Conservation (phyloP, 768 basidiomycete species). For the Psilocybe azurescens region DNA sequence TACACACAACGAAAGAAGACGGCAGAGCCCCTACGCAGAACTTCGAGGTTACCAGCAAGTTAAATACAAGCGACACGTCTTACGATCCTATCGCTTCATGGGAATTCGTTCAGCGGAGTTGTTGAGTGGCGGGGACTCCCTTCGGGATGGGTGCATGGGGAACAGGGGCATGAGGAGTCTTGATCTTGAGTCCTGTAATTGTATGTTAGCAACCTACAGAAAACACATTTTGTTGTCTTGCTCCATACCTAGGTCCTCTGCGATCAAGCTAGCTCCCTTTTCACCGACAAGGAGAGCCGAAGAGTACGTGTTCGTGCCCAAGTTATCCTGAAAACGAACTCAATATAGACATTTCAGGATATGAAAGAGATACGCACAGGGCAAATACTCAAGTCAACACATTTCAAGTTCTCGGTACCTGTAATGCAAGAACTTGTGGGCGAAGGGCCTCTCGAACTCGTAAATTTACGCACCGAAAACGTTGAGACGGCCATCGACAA, state of each 20-base stretch:
- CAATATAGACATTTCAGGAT: background rate
- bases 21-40: background rate
- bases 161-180: conserved; percentile 67
- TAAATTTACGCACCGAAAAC: conserved; percentile 48
- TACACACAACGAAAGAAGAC: background rate
- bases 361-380: conserved; percentile 47
- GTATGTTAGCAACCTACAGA: conserved; percentile 1
- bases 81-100: background rate
- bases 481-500: conserved; percentile 66
- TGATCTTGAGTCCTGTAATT: conserved; percentile 61
- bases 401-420: conserved; percentile 70
- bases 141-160: conserved; percentile 68
- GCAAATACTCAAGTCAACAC: conserved; percentile 73
- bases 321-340: conserved; percentile 54
- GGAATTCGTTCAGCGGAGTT: conserved; percentile 38
- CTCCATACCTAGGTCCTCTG: conserved; percentile 64
- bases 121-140: conserved; percentile 56
- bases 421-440: conserved; percentile 4
- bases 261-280: conserved; percentile 66
- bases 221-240: background rate
- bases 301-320: conserved; percentile 77
- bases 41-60: too few species aligned
- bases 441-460: background rate
- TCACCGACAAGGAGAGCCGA: conserved; percentile 73
- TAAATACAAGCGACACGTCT: background rate